Evolutionary conservation across 1,284 basidiomycete genomes (phyloP).

Genomic region (Wolfiporia cocos): DNA sequence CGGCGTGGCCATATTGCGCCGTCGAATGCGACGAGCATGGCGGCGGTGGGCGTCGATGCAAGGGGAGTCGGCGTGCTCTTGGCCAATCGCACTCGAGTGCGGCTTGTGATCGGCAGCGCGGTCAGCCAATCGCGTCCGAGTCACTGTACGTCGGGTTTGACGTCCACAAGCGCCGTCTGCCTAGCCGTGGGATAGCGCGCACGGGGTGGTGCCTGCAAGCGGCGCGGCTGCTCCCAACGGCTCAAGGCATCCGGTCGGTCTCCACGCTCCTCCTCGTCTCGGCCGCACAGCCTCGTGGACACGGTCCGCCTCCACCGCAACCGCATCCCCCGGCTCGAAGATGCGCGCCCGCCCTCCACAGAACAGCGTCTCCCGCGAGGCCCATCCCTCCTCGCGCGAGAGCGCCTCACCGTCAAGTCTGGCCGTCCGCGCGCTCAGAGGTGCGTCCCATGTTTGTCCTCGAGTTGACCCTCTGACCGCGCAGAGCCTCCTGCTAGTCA

Average conservation of each 20-base stretch:
- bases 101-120: too few relatives aligned
- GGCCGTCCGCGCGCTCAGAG: constrained; percentile 47
- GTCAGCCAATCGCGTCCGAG: too few relatives aligned
- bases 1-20: too few relatives aligned
- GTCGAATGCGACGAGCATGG: too few relatives aligned
- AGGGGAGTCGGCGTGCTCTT: too few relatives aligned
- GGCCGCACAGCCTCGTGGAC: constrained; percentile 50
- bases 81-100: too few relatives aligned
- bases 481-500: constrained; percentile 28
- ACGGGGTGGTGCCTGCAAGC: too few relatives aligned
- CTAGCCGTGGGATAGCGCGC: too few relatives aligned
- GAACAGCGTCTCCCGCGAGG: constrained; percentile 29
- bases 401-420: constrained; percentile 59
- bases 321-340: constrained; percentile 69
- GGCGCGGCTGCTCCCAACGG: constrained; percentile 54
- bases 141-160: too few relatives aligned
- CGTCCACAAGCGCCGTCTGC: too few relatives aligned
- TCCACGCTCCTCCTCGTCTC: not conserved
- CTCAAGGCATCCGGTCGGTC: constrained; percentile 63
- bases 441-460: constrained; percentile 25
- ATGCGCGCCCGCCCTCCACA: constrained; percentile 52
- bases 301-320: constrained; percentile 68
- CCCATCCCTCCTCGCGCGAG: constrained; percentile 60
- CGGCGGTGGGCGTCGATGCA: too few relatives aligned
- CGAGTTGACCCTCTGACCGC: too few relatives aligned